These are phyloP conservation scores for Fragaria vesca DNA, from an alignment of 306 rosid genomes.

Conservation along the genomic window DNA sequence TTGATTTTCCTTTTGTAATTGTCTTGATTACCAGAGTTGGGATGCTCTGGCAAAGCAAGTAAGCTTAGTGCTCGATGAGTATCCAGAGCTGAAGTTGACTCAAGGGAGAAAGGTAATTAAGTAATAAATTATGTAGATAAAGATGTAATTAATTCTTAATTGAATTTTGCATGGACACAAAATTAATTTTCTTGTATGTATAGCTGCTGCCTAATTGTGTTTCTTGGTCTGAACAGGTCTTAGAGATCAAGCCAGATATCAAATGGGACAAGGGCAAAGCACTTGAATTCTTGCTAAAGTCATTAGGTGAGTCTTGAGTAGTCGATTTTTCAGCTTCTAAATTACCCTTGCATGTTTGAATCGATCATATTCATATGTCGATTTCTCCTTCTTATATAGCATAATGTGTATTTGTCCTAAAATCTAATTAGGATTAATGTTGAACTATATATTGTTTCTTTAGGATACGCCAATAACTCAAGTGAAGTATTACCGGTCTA, in stretches of 20 bases:
- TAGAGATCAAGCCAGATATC: slow-evolving; percentile 86
- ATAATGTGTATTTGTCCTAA: background rate
- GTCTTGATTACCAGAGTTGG: slow-evolving; percentile 59
- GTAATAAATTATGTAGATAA: background rate
- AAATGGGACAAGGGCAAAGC: slow-evolving; percentile 99
- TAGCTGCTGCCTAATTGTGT: background rate
- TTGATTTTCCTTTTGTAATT: background rate
- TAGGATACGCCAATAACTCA: slow-evolving; percentile 67
- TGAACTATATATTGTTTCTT: background rate
- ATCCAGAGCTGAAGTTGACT: slow-evolving; percentile 69
- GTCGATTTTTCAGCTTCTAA: background rate
- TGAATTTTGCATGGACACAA: background rate
- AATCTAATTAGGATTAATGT: background rate
- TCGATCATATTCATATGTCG: background rate
- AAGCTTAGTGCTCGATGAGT: slow-evolving; percentile 56
- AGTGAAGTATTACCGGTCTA: slow-evolving; percentile 70
- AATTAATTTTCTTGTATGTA: background rate
- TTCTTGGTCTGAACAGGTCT: slow-evolving; percentile 30
- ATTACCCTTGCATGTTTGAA: background rate
- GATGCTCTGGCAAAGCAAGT: slow-evolving; percentile 69
- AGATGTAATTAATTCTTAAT: background rate
- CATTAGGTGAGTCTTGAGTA: slow-evolving; percentile 49
- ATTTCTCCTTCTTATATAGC: too few relatives aligned
- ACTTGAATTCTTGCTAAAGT: slow-evolving; percentile 72
- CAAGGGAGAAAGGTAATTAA: slow-evolving; percentile 71